These are phyloP conservation scores for Sanghuangporus weigelae DNA, from an alignment of 1,284 basidiomycete genomes.

Conservation along the genomic window DNA sequence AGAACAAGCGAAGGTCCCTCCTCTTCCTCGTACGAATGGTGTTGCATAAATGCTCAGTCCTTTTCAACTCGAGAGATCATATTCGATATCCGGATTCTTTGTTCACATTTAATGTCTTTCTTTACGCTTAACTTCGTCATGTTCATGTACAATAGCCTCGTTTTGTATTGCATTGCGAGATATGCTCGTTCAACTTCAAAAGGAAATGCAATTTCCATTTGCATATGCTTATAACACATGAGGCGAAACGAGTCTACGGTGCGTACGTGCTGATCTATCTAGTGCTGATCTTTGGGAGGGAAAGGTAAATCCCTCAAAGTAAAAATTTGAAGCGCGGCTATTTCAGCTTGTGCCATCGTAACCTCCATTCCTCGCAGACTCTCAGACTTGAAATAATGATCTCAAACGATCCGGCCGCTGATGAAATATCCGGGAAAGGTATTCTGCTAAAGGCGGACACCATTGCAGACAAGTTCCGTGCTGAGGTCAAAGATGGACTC, in stretches of 20 bases:
- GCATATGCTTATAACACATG: not conserved
- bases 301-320: not conserved
- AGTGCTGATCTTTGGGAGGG: not conserved
- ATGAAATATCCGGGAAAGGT: constrained; percentile 48
- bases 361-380: not conserved
- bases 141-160: not conserved
- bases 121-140: not conserved
- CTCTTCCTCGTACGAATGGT: not conserved
- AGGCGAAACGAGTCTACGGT: not conserved
- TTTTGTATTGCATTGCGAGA: not conserved
- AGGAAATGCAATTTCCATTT: not conserved
- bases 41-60: not conserved
- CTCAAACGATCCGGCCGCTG: constrained; percentile 18
- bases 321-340: not conserved
- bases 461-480: constrained; percentile 62
- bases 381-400: not conserved
- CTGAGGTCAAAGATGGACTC: constrained; percentile 56
- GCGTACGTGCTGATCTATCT: too few relatives aligned
- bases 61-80: too few relatives aligned
- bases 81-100: not conserved
- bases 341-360: not conserved
- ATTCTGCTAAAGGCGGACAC: constrained; percentile 70
- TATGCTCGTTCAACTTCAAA: not conserved
- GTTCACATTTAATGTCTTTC: not conserved
- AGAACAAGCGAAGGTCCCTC: not conserved